Evolutionary conservation across 495 filamentous ascomycete genomes (phyloP), one percentile per base, ranked within the genome.

Genomic region (Talaromyces borbonicus): DNA sequence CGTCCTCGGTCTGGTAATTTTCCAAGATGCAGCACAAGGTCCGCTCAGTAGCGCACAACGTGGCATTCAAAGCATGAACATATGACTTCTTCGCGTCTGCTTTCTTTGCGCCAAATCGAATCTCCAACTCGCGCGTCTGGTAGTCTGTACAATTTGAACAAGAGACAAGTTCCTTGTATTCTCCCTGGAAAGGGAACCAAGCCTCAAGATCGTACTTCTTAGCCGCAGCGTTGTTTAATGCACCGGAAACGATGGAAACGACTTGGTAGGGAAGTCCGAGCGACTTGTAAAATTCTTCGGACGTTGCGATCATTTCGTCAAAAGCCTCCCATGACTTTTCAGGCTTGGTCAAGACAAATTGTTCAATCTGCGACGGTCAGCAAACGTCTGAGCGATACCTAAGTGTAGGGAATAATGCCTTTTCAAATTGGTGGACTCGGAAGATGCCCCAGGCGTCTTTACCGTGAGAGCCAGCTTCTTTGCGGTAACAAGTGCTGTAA

Each of bases 371-470:
- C 14, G 3, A 26, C 0, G 20, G 26, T 44, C 7, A 44, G 42
- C 25, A 6, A 24, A 57, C 22, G 56, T 51, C 38, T 41, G 9
- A 2, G 49, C 4, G 19, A n/a, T 15, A 24, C 15, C 4, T 42
- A 29, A 15, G 5, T 37, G 49, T 19, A 51, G 15, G 32, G 42
- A 48, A 47, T 48, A 26, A 53, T 54, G 81, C 79, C 80, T 98
- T 98, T 65, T 96, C 92, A 57, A 98, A 98, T 58, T 98, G 90
- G 65, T 98, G 92, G 31, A 97, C 89, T 55, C 92, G 82, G 74
- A 96, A 98, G 52, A 97, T 87, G 43, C 92, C 92, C 92, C 92
- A 98, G 4, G 93, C 90, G 57, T 98, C 92, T 65, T 86, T 87
- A 27, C 92, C 92, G 57, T 95, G 89, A 15, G 76, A 65, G 37